Evolutionary conservation across 2,329 filamentous ascomycete genomes (phyloP), one percentile per base, ranked within the genome.

Genomic region (Hymenotorrendiella dingleyae): DNA sequence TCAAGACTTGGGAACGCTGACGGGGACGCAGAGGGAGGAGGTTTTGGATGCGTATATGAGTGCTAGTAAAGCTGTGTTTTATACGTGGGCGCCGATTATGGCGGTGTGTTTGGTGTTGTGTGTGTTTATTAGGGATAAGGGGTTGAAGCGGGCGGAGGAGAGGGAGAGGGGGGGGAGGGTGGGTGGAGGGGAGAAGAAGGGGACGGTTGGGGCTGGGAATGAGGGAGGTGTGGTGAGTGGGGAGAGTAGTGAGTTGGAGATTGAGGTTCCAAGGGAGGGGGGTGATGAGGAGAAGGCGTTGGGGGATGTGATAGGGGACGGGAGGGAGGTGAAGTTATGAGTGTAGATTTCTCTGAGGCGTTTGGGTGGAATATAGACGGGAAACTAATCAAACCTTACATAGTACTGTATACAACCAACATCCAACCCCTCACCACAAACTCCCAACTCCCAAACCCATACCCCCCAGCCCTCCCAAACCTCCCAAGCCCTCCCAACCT

Each of bases 1-100:
- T 11, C 57, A 55, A 3, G 45, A 59, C 46, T 35, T 59, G 17
- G 17, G 19, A 6, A 4, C 1, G 1, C 37, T 61, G 24, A 38
- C 46, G 4, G 22, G 8, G 14, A 32, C 19, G 5, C 45, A 58
- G 35, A 50, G 54, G 57, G 55, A 61, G 1, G 60, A 58, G 11
- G 68, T 79, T 2, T 47, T 74, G 6, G 50, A 64, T 28, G 70
- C 75, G 0, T 80, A 79, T 55, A 70, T 71, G 55, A 62, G 63
- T 8, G 78, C 73, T 0, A 78, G 71, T 17, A 65, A 67, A 22
- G 67, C 69, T 0, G 75, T 81, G 0, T 82, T 81, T 47, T 70
- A 74, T 19, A 56, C 78, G 28, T 75, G 75, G 55, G 67, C 74
- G 0, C 76, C 76, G 0, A 48, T 80, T 3, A 70, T 76, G 7